phyloP scores from a whole-genome alignment of 164 flowering plant genomes.

The Vitis amurensis region DNA sequence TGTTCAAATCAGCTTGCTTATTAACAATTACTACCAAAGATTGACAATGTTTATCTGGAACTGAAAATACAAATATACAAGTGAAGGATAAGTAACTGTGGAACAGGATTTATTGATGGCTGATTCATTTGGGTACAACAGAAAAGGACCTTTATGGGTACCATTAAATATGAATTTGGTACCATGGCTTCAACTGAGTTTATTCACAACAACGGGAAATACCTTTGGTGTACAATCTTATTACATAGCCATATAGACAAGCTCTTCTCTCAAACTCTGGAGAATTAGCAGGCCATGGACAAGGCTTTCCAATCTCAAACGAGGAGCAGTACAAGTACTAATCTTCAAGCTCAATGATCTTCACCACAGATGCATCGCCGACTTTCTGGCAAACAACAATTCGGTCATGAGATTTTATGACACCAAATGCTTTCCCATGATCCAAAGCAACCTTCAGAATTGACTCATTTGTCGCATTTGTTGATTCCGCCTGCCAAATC shows the following conservation, averaged over 20 bases:
- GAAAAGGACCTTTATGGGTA: neutral
- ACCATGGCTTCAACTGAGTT: no score
- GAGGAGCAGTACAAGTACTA: conserved; percentile 4
- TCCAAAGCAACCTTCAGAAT: conserved; percentile 63
- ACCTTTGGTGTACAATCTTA: no score
- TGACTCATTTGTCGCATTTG: conserved; percentile 51
- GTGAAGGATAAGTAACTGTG: neutral
- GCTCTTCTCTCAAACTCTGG: no score
- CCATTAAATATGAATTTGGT: no score
- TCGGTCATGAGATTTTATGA: conserved; percentile 63
- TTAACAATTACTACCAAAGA: no score
- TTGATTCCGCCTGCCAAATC: conserved; percentile 56
- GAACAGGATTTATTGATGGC: neutral
- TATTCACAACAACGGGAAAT: no score
- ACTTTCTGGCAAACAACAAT: conserved; percentile 75
- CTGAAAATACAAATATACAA: neutral
- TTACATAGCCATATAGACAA: no score
- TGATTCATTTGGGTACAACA: neutral
- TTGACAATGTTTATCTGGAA: neutral
- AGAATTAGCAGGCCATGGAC: no score
- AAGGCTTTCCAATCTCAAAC: neutral
- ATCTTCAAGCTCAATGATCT: conserved; percentile 73
- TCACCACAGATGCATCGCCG: conserved; percentile 65
- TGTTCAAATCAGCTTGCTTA: no score
- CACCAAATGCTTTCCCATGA: conserved; percentile 54